Percentiles rank a stretch among this genome's conserved stretches.
Evolutionary conservation across 306 rosid genomes (phyloP).

Genomic region (Castanea mollissima): DNA sequence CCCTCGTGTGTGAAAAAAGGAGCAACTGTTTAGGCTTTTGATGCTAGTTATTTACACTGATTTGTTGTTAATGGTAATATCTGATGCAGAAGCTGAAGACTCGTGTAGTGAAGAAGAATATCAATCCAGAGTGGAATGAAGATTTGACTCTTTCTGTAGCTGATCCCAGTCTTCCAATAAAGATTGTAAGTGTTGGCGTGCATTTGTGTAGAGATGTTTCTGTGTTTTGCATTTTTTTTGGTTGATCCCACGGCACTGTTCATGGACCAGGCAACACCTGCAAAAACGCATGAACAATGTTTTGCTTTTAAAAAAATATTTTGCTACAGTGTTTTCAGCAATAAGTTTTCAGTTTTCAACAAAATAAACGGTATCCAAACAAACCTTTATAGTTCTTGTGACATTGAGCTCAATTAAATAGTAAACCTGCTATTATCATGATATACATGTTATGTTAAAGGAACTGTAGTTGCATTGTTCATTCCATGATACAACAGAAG

Average conservation of each 20-base stretch:
- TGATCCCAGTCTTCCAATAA: conserved; percentile 55
- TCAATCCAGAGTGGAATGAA: conserved; percentile 91
- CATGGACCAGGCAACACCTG: too few species aligned
- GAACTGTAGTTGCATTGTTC: background rate
- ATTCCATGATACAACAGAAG: background rate
- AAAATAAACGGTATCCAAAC: too few species aligned
- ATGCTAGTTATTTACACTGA: conserved; percentile 14
- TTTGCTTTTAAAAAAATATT: too few species aligned
- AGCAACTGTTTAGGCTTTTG: conserved; percentile 1
- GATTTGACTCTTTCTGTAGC: conserved; percentile 64
- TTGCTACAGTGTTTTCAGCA: too few species aligned
- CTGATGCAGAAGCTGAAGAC: conserved; percentile 73
- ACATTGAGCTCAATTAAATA: background rate
- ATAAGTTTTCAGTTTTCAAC: too few species aligned
- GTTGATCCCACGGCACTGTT: too few species aligned
- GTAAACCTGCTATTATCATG: background rate
- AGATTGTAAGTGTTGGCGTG: conserved; percentile 45
- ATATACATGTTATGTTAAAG: background rate
- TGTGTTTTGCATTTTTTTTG: too few species aligned
- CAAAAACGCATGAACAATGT: too few species aligned
- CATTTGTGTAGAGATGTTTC: too few species aligned
- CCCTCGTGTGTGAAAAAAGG: background rate
- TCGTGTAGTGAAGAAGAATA: conserved; percentile 48
- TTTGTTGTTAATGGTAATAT: conserved; percentile 7
- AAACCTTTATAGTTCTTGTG: background rate